phyloP scores from a whole-genome alignment of 1,284 basidiomycete genomes.

The Trametes pubescens region DNA sequence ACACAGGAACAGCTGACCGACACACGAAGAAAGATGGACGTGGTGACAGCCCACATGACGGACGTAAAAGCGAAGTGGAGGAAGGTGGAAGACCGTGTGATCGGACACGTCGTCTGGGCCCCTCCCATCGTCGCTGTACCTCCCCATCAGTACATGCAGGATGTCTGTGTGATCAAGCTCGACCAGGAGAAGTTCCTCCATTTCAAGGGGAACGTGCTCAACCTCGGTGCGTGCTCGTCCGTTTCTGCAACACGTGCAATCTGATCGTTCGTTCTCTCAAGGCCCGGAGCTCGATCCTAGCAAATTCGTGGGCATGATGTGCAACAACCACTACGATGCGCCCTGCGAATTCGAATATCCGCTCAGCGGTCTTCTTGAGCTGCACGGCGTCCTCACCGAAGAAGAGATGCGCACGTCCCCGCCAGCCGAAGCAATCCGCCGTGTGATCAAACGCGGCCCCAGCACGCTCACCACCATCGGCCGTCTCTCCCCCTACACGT shows the following conservation, averaged over 20 bases:
- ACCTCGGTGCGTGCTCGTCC: slow-evolving; percentile 41
- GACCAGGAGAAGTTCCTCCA: slow-evolving; percentile 41
- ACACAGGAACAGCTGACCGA: too few relatives aligned
- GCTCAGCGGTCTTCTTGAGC: slow-evolving; percentile 38
- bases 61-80: slow-evolving; percentile 39
- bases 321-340: slow-evolving; percentile 7
- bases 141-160: slow-evolving; percentile 41
- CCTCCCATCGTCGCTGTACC: slow-evolving; percentile 36
- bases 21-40: too few relatives aligned
- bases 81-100: slow-evolving; percentile 38
- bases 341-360: slow-evolving; percentile 46
- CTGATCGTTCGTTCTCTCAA: slow-evolving; percentile 33
- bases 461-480: slow-evolving; percentile 20
- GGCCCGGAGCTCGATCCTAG: slow-evolving; percentile 36
- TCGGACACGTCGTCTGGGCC: slow-evolving; percentile 43
- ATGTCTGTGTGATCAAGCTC: slow-evolving; percentile 44
- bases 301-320: slow-evolving; percentile 31
- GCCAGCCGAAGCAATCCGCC: slow-evolving; percentile 38
- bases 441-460: slow-evolving; percentile 34
- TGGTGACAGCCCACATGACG: too few relatives aligned
- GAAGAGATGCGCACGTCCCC: slow-evolving; percentile 41
- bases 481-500: slow-evolving; percentile 1
- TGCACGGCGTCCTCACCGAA: slow-evolving; percentile 44
- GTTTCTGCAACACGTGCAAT: slow-evolving; percentile 18
- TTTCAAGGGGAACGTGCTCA: slow-evolving; percentile 44